Percentiles rank a stretch among this genome's conserved stretches.
These are phyloP conservation scores for Stemphylium beticola DNA, from an alignment of 2,329 filamentous ascomycete genomes.

Conservation along the genomic window DNA sequence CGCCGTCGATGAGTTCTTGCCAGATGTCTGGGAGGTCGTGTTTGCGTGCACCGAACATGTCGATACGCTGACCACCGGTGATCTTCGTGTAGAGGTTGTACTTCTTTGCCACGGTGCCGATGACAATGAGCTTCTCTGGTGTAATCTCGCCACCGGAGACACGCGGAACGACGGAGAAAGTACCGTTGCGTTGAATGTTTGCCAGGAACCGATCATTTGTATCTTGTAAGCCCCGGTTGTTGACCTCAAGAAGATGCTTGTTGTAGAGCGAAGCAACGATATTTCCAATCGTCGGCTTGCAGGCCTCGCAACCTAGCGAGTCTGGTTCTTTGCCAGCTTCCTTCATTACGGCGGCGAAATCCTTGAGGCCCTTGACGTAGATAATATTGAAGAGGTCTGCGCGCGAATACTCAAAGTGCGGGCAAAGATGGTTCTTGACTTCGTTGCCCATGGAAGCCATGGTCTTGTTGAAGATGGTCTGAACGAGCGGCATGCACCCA, in stretches of 20 bases:
- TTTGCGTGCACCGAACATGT: slow-evolving; percentile 90
- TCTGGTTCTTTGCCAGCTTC: slow-evolving; percentile 73
- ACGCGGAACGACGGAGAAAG: slow-evolving; percentile 85
- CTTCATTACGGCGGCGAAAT: slow-evolving; percentile 77
- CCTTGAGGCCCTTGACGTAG: slow-evolving; percentile 77
- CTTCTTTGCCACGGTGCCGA: slow-evolving; percentile 83
- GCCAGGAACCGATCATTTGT: slow-evolving; percentile 88
- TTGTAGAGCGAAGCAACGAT: slow-evolving; percentile 87
- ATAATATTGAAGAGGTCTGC: slow-evolving; percentile 91
- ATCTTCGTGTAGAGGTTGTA: slow-evolving; percentile 90
- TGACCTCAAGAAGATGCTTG: slow-evolving; percentile 76
- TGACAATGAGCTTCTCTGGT: slow-evolving; percentile 80
- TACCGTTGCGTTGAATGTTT: slow-evolving; percentile 91
- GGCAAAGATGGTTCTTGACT: slow-evolving; percentile 84
- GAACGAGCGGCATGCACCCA: slow-evolving; percentile 86
- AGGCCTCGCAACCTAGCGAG: slow-evolving; percentile 83
- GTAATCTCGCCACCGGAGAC: slow-evolving; percentile 87
- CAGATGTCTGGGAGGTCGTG: slow-evolving; percentile 85
- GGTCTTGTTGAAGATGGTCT: slow-evolving; percentile 87
- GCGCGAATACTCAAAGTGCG: slow-evolving; percentile 82
- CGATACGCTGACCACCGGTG: slow-evolving; percentile 88
- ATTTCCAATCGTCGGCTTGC: slow-evolving; percentile 81
- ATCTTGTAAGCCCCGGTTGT: slow-evolving; percentile 78
- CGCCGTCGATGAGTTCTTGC: slow-evolving; percentile 78
- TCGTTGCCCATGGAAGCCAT: slow-evolving; percentile 87